Percentiles rank a stretch among this genome's conserved stretches.
Evolutionary conservation across 768 basidiomycete species (phyloP).

Genomic region (Rhizopogon sp.): DNA sequence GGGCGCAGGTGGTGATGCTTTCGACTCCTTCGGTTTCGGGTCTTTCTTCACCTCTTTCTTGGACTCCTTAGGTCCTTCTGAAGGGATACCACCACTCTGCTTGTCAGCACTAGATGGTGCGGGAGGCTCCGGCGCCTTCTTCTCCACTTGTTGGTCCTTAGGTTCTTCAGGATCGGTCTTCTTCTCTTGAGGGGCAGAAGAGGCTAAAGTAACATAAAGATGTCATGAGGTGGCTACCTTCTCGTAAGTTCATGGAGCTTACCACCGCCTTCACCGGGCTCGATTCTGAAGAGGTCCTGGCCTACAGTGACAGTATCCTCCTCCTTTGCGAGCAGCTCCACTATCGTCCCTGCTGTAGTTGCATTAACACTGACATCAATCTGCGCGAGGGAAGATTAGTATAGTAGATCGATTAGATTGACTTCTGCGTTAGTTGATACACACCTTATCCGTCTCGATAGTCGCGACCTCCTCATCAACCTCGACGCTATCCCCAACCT

Average conservation of each 20-base stretch:
- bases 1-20: conserved; percentile 22
- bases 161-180: conserved; percentile 40
- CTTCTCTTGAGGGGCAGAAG: conserved; percentile 25
- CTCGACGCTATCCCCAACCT: conserved; percentile 86
- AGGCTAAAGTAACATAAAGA: conserved; percentile 17
- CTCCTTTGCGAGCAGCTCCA: conserved; percentile 81
- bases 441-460: conserved; percentile 98
- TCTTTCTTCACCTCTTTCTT: conserved; percentile 34
- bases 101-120: conserved; percentile 31
- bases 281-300: conserved; percentile 89
- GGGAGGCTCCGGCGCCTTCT: conserved; percentile 40
- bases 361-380: conserved; percentile 98
- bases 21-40: conserved; percentile 27
- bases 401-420: not conserved
- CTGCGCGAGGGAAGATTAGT: conserved; percentile 34
- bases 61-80: conserved; percentile 25
- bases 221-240: not conserved
- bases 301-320: conserved; percentile 95
- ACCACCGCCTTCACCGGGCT: conserved; percentile 68
- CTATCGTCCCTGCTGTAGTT: conserved; percentile 80
- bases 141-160: conserved; percentile 43
- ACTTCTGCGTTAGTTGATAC: conserved; percentile 6
- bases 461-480: conserved; percentile 96
- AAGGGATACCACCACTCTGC: conserved; percentile 16
- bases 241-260: conserved; percentile 14